Conservation (phyloP, 345 rosid genomes). For the Aegle marmelos region DNA sequence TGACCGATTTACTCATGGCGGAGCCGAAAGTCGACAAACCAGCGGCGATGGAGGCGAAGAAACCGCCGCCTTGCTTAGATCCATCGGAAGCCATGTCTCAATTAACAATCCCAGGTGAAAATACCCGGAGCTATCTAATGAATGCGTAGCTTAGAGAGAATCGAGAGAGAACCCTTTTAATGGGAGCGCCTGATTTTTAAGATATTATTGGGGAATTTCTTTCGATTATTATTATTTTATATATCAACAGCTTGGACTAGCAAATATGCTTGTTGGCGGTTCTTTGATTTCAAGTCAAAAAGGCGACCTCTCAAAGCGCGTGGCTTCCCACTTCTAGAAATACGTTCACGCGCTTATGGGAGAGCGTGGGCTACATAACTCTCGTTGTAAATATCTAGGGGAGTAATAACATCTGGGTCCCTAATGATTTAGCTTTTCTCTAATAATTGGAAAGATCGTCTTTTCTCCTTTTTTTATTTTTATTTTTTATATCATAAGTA, state of each 20-base stretch:
- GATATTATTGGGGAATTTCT: neutral
- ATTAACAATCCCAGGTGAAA: neutral
- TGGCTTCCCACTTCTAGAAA: neutral
- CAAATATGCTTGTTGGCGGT: slow-evolving; percentile 32
- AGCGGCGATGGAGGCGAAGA: slow-evolving; percentile 81
- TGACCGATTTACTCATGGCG: slow-evolving; percentile 91
- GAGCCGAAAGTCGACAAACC: slow-evolving; percentile 65
- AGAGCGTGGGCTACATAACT: neutral
- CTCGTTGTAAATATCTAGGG: too few relatives aligned
- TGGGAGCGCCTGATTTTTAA: neutral
- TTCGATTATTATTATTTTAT: slow-evolving; percentile 5
- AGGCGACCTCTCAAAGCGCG: neutral
- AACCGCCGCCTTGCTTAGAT: slow-evolving; percentile 67
- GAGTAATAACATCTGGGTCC: too few relatives aligned
- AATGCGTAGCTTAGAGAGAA: neutral
- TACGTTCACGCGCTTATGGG: neutral
- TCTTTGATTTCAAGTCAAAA: slow-evolving; percentile 25
- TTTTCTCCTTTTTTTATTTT: too few relatives aligned
- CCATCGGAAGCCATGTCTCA: slow-evolving; percentile 62
- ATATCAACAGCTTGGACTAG: slow-evolving; percentile 30
- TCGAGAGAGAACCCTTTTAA: neutral
- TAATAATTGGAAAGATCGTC: too few relatives aligned
- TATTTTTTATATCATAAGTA: too few relatives aligned
- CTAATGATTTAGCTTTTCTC: too few relatives aligned
- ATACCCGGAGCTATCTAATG: neutral